phyloP scores from a whole-genome alignment of 768 basidiomycete species.

The Mycena galopus region DNA sequence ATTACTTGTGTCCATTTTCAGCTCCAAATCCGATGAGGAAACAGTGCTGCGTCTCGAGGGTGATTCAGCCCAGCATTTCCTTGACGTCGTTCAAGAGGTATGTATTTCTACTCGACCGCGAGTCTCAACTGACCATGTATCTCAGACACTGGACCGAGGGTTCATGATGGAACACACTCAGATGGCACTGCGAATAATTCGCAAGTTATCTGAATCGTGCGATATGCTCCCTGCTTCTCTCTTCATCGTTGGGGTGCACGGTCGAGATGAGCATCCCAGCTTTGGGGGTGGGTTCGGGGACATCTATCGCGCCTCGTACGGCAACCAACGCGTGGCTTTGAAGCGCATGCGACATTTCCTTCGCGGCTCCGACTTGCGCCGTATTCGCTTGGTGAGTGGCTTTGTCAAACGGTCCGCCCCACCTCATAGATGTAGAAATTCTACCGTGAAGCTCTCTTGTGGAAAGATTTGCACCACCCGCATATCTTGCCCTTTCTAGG shows the following conservation, averaged over 20 bases:
- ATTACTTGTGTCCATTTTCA: neutral
- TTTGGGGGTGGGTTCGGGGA: constrained; percentile 40
- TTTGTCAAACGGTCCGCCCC: neutral
- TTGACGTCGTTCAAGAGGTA: constrained; percentile 20
- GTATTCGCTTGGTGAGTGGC: constrained; percentile 11
- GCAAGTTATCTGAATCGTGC: constrained; percentile 32
- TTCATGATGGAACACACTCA: constrained; percentile 2
- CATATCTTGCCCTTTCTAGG: constrained; percentile 48
- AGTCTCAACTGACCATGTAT: neutral
- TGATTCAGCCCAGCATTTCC: constrained; percentile 13
- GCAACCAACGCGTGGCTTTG: constrained; percentile 5
- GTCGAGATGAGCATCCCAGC: constrained; percentile 22
- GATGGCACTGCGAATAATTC: constrained; percentile 29
- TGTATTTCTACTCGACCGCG: neutral
- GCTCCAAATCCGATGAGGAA: constrained; percentile 6
- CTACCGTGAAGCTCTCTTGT: constrained; percentile 44
- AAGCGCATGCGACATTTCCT: constrained; percentile 11
- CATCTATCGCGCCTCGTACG: constrained; percentile 32
- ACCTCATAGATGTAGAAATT: constrained; percentile 37
- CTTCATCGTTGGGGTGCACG: constrained; percentile 29
- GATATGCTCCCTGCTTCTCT: constrained; percentile 36
- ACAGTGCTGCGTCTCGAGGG: constrained; percentile 1
- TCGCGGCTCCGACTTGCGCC: constrained; percentile 1
- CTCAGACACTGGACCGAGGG: constrained; percentile 9
- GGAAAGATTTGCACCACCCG: constrained; percentile 45